Percentiles rank a stretch among this genome's conserved stretches.
Evolutionary conservation across 2,329 filamentous ascomycete species (phyloP).

Genomic region (Fusarium beomiforme): DNA sequence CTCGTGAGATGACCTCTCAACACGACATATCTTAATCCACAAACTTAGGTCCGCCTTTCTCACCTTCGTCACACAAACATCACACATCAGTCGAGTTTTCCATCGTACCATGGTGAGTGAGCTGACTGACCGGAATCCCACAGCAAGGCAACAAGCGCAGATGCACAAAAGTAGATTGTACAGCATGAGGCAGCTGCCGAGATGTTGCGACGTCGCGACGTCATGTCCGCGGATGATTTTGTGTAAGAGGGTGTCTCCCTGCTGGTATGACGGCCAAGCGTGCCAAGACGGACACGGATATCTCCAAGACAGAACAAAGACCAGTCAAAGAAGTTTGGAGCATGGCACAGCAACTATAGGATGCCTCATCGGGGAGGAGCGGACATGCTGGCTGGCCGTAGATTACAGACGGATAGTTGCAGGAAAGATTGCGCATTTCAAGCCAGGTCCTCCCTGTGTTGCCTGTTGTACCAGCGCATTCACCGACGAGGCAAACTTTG

Average conservation of each 20-base stretch:
- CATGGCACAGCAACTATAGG: slow-evolving; percentile 5
- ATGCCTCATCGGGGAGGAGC: slow-evolving; percentile 13
- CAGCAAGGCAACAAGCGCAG: slow-evolving; percentile 11
- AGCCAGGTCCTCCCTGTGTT: slow-evolving; percentile 5
- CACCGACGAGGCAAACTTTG: not conserved
- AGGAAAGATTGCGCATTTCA: slow-evolving; percentile 27
- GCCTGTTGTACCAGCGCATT: slow-evolving; percentile 16
- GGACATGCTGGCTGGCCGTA: not conserved
- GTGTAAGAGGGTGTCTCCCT: slow-evolving; percentile 13
- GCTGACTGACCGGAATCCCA: not conserved
- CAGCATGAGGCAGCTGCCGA: slow-evolving; percentile 13
- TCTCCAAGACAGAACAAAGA: not conserved
- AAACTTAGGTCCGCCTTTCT: not conserved
- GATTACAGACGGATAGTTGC: slow-evolving; percentile 9
- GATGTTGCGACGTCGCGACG: not conserved
- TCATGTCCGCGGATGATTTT: not conserved
- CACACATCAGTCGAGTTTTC: slow-evolving; percentile 10
- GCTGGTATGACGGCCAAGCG: not conserved
- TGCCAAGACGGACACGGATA: slow-evolving; percentile 6
- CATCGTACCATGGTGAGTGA: not conserved
- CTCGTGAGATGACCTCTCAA: not conserved
- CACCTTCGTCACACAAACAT: not conserved
- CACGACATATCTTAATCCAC: slow-evolving; percentile 1
- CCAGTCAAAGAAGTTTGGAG: not conserved
- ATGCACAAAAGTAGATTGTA: not conserved